These are phyloP conservation scores for Gilbertella persicaria DNA, from an alignment of 371 early-diverging fungal genomes.

Conservation along the genomic window DNA sequence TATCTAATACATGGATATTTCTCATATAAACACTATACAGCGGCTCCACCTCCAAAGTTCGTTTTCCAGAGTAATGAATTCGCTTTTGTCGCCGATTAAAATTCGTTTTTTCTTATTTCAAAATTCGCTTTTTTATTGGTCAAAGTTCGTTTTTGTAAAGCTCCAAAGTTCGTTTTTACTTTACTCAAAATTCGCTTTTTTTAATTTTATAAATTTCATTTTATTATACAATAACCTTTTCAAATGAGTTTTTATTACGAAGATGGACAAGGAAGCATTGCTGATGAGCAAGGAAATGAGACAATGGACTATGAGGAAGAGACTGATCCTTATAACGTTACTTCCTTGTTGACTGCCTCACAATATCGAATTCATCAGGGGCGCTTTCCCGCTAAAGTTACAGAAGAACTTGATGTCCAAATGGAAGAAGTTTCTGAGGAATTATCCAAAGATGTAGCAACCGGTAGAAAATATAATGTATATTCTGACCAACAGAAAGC, in stretches of 20 bases:
- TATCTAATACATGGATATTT: too few relatives aligned
- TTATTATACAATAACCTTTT: constrained; percentile 6
- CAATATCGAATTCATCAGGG: constrained; percentile 5
- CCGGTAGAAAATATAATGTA: constrained; percentile 8
- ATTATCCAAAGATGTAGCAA: constrained; percentile 2
- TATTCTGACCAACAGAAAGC: constrained; percentile 15
- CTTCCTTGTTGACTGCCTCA: constrained; percentile 7
- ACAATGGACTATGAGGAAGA: constrained; percentile 17
- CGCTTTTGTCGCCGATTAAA: too few relatives aligned
- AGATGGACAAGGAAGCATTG: constrained; percentile 15
- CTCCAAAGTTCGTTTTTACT: constrained; percentile 10
- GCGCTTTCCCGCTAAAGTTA: constrained; percentile 11
- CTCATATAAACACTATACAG: too few relatives aligned
- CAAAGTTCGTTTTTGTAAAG: constrained; percentile 7
- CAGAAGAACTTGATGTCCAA: constrained; percentile 9
- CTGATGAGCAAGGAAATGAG: constrained; percentile 18
- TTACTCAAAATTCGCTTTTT: constrained; percentile 2
- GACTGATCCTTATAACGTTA: constrained; percentile 10
- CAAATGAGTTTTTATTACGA: constrained; percentile 14
- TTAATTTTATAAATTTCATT: neutral
- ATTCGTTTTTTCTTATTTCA: too few relatives aligned
- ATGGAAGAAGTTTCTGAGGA: constrained; percentile 14
- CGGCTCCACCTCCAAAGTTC: too few relatives aligned
- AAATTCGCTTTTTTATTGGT: too few relatives aligned
- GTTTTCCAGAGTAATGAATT: too few relatives aligned